Evolutionary conservation across 192 early-diverging fungal species (phyloP).

Genomic region (Coemansia sp.): DNA sequence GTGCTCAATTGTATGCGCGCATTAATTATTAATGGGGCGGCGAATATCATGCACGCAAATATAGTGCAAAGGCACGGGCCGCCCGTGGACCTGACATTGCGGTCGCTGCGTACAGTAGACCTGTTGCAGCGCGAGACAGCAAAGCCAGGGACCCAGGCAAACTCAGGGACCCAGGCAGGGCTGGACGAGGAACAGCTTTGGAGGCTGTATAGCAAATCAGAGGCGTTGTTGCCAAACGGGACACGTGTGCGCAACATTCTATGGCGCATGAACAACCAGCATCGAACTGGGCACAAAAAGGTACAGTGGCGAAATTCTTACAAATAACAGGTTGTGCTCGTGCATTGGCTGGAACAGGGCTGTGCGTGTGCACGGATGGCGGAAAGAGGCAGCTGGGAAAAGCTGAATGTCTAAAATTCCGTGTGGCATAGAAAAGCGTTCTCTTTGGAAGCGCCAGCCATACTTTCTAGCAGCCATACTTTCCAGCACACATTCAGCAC

Average conservation of each 20-base stretch:
- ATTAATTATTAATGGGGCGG: neutral
- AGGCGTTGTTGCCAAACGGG: slow-evolving; percentile 34
- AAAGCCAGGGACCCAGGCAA: neutral
- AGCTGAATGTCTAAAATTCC: too few relatives aligned
- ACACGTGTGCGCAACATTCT: slow-evolving; percentile 43
- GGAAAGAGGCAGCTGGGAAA: too few relatives aligned
- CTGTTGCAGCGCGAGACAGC: neutral
- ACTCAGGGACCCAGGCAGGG: neutral
- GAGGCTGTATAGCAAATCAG: slow-evolving; percentile 35
- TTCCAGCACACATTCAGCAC: too few relatives aligned
- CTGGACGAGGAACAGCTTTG: slow-evolving; percentile 26
- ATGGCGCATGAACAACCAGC: slow-evolving; percentile 43
- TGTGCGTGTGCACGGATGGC: too few relatives aligned
- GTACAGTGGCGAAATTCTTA: neutral
- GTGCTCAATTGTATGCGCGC: neutral
- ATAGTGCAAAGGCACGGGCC: slow-evolving; percentile 31
- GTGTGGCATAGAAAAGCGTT: too few relatives aligned
- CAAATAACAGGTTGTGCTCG: too few relatives aligned
- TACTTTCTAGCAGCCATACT: too few relatives aligned
- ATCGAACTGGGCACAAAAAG: slow-evolving; percentile 9
- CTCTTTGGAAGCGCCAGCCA: too few relatives aligned
- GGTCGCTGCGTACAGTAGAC: slow-evolving; percentile 7
- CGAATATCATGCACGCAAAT: neutral
- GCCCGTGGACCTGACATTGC: slow-evolving; percentile 3
- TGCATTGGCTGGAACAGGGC: too few relatives aligned